Conservation (phyloP, 1,139 yeast genomes). For the Kodamaea sp. region DNA sequence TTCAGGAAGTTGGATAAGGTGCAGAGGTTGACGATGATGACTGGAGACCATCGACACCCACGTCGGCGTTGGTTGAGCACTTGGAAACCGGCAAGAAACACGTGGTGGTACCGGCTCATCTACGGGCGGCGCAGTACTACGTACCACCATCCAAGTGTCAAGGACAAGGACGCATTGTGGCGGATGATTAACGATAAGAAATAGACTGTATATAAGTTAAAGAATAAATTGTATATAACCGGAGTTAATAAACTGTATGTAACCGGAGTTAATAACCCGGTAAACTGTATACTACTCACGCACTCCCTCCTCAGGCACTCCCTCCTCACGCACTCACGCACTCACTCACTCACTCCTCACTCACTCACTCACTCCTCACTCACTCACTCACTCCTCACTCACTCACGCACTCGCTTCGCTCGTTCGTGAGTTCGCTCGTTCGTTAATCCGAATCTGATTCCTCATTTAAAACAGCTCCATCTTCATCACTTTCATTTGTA, state of each 20-base stretch:
- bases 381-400: no score
- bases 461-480: conserved; percentile 27
- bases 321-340: no score
- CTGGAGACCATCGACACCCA: conserved; percentile 11
- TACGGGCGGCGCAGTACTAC: conserved; percentile 29
- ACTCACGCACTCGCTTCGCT: no score
- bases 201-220: no score
- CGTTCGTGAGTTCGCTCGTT: no score
- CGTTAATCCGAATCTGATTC: conserved; percentile 23
- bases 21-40: conserved; percentile 66
- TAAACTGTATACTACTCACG: no score
- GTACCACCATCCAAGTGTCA: conserved; percentile 36
- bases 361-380: no score
- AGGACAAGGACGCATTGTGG: conserved; percentile 64
- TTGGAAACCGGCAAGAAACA: conserved; percentile 9
- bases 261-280: no score
- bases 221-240: conserved; percentile 13
- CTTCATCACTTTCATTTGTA: conserved; percentile 18
- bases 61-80: conserved; percentile 1
- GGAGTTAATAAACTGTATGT: no score
- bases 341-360: no score
- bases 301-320: no score
- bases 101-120: conserved; percentile 23
- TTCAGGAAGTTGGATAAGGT: conserved; percentile 51
- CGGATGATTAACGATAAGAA: conserved; percentile 68